Base-by-base conservation (phyloP, 805 yeast genomes). In the Cyberlindnera euphorbiae region DNA sequence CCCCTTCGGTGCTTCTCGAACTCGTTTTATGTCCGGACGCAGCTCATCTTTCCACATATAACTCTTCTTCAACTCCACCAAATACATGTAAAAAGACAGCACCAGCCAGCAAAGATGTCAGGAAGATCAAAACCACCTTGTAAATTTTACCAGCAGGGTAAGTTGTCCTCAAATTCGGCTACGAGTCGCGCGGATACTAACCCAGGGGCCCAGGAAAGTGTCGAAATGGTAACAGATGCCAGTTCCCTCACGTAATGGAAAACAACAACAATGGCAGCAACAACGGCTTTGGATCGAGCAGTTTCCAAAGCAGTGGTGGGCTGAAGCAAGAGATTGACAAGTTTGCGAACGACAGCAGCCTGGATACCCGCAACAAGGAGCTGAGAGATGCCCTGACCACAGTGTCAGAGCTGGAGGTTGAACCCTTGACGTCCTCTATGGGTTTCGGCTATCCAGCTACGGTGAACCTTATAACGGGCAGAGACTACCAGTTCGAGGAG, bases 401-500 rank as follows among this genome's bases (percentile, higher is more conserved):
- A 5, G 33, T 46, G 6, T 30, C 29, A 7, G 41, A 38, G 12
- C 33, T 69, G 32, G 58, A 59, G 30, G 27, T 44, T n/a, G 46
- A 44, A 16, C 69, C 67, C 8, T 52, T 55, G 6, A 38, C 50
- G 11, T 50, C 69, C 3, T 64, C 80, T 0, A 58, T 69, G 52
- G 74, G 82, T 17, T 49, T 72, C n/a, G 66, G 63, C 1, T 50
- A 53, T 3, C 77, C 77, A 1, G 73, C 75, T 1, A 63, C 64
- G 8, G 62, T 64, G 30, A 75, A 72, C 46, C 48, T 77, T 28
- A 71, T 77, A 8, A 45, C 58, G 3, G 73, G 69, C 1, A 58
- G 83, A 48, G 82, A 78, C 42, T 51, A 68, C 16, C 75, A 81
- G 0, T 60, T 58, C 16, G 82, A 76, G 41, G 82, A 77, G 46